These are phyloP conservation scores for Entomortierella beljakovae DNA, from an alignment of 192 early-diverging fungal genomes.

Conservation along the genomic window DNA sequence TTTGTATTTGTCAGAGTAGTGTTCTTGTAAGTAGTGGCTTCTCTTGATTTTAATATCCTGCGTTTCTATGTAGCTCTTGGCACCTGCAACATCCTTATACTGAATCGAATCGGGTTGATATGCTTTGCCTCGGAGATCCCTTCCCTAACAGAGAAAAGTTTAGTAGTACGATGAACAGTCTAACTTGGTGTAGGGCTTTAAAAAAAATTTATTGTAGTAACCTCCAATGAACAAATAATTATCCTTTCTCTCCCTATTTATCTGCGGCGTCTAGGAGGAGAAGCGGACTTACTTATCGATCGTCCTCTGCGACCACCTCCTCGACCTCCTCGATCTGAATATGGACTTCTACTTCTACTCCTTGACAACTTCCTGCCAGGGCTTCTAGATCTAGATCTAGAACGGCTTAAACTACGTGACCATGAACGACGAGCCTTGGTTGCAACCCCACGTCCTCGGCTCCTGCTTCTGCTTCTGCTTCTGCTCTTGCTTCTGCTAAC, in stretches of 20 bases:
- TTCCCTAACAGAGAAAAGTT: too few species aligned
- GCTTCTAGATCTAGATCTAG: constrained; percentile 12
- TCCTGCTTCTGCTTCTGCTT: constrained; percentile 30
- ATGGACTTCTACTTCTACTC: constrained; percentile 34
- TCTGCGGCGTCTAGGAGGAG: constrained; percentile 42
- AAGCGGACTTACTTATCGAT: constrained; percentile 31
- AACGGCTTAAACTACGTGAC: constrained; percentile 23
- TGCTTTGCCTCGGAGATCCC: too few species aligned
- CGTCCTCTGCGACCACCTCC: constrained; percentile 18
- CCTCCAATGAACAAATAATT: too few species aligned
- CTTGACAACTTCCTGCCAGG: constrained; percentile 10
- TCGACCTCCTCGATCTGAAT: constrained; percentile 26
- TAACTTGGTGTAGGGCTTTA: too few species aligned
- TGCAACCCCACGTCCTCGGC: constrained; percentile 7
- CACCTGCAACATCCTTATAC: constrained; percentile 1
- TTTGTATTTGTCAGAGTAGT: constrained; percentile 17
- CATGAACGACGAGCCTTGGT: constrained; percentile 24
- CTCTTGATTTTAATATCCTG: constrained; percentile 5
- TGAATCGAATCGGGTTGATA: too few species aligned
- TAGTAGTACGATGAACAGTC: too few species aligned
- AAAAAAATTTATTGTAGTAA: too few species aligned
- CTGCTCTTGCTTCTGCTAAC: constrained; percentile 19
- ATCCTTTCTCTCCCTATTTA: too few species aligned
- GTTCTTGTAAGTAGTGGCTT: constrained; percentile 12
- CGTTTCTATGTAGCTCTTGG: constrained; percentile 19